Evolutionary conservation across 768 basidiomycete species (phyloP).

Genomic region (Termitomyces eurrhizus): DNA sequence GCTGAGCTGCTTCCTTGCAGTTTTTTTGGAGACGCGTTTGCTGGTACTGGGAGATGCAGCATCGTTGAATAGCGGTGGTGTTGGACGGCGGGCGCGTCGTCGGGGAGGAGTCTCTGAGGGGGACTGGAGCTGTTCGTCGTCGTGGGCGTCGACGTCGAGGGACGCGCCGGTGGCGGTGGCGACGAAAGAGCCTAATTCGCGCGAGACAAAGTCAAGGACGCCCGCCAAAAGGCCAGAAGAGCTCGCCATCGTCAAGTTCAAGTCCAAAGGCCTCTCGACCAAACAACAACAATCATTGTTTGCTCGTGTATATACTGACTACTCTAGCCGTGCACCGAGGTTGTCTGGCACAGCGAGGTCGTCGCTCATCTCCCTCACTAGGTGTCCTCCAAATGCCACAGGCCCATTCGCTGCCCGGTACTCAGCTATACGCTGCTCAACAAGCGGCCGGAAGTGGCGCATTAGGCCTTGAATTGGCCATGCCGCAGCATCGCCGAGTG

Average conservation of each 20-base stretch:
- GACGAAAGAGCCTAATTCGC: slow-evolving; percentile 70
- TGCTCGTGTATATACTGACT: neutral
- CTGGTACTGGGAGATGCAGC: neutral
- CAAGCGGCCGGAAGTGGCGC: slow-evolving; percentile 95
- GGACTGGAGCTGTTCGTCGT: neutral
- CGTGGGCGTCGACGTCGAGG: slow-evolving; percentile 15
- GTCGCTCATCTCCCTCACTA: slow-evolving; percentile 67
- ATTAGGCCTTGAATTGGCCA: slow-evolving; percentile 99
- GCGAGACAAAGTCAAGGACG: slow-evolving; percentile 65
- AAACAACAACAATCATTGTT: slow-evolving; percentile 6
- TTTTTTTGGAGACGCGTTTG: neutral
- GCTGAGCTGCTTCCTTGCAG: neutral
- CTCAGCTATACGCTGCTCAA: slow-evolving; percentile 80
- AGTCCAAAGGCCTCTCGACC: neutral
- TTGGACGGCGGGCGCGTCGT: slow-evolving; percentile 8
- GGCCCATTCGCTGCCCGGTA: slow-evolving; percentile 75
- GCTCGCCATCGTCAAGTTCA: slow-evolving; percentile 10
- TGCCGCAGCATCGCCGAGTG: slow-evolving; percentile 94
- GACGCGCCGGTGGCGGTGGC: slow-evolving; percentile 55
- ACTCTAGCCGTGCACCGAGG: slow-evolving; percentile 48
- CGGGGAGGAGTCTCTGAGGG: neutral
- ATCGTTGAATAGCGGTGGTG: slow-evolving; percentile 4
- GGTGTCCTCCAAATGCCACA: slow-evolving; percentile 84
- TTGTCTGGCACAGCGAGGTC: slow-evolving; percentile 72
- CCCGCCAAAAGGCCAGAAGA: slow-evolving; percentile 49